Conservation (phyloP, 345 rosid genomes). For the Dovyalis caffra region DNA sequence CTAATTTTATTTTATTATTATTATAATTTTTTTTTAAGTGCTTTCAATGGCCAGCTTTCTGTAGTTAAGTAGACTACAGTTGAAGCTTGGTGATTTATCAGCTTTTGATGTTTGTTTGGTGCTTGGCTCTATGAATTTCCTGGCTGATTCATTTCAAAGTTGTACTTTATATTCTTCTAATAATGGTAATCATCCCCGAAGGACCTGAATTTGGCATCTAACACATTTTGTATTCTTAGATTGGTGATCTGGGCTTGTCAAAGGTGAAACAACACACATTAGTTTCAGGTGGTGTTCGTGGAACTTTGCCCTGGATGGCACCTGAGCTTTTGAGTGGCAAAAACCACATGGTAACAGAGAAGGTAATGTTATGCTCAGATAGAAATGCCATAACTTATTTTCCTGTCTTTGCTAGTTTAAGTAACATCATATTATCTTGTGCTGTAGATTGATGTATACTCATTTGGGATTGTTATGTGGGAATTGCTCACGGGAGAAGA, state of each 20-base stretch:
- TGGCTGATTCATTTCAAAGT: neutral
- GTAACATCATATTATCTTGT: slow-evolving; percentile 6
- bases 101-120: slow-evolving; percentile 9
- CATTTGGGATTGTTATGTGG: slow-evolving; percentile 99
- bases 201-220: slow-evolving; percentile 10
- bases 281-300: slow-evolving; percentile 98
- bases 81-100: slow-evolving; percentile 1
- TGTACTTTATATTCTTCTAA: neutral
- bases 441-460: slow-evolving; percentile 90
- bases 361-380: slow-evolving; percentile 45
- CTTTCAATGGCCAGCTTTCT: slow-evolving; percentile 4
- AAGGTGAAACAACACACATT: slow-evolving; percentile 94
- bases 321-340: slow-evolving; percentile 98
- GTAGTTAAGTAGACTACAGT: neutral
- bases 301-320: slow-evolving; percentile 99
- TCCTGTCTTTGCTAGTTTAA: neutral
- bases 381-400: neutral
- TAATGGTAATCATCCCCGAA: neutral
- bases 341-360: slow-evolving; percentile 95
- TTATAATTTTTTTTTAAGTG: neutral
- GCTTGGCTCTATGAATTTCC: neutral
- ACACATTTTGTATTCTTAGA: slow-evolving; percentile 40
- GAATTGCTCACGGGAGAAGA: slow-evolving; percentile 95
- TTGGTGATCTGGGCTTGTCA: slow-evolving; percentile 94
- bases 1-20: no score